Evolutionary conservation across 139 green algal genomes (phyloP).

Genomic region (Helicosporidium sp.): DNA sequence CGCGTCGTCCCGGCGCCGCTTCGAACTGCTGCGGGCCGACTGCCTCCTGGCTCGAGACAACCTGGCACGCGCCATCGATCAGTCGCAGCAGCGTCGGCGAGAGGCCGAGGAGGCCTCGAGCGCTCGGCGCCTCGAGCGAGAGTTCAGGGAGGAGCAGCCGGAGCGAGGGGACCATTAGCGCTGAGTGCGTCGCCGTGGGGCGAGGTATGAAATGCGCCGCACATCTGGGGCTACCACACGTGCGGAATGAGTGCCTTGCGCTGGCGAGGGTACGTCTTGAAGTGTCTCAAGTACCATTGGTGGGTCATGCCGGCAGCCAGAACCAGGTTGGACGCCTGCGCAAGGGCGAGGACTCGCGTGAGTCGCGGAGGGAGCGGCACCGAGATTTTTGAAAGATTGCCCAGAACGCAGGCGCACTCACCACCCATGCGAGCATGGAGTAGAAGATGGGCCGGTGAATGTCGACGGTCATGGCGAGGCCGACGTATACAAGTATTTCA

Average conservation of each 20-base stretch:
- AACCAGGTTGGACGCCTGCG: constrained; percentile 47
- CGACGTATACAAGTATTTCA: constrained; percentile 58
- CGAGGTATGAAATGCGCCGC: too few species aligned
- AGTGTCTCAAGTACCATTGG: constrained; percentile 35
- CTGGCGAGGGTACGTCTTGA: constrained; percentile 27
- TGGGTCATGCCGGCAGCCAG: constrained; percentile 39
- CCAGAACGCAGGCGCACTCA: constrained; percentile 3
- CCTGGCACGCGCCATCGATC: not conserved
- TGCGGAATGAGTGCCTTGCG: constrained; percentile 25
- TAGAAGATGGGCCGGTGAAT: not conserved
- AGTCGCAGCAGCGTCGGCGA: not conserved
- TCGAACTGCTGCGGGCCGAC: constrained; percentile 1
- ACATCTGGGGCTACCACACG: not conserved
- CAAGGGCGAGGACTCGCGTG: not conserved
- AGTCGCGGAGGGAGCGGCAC: not conserved
- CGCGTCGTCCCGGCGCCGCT: too few species aligned
- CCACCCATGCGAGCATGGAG: constrained; percentile 24
- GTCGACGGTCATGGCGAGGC: constrained; percentile 18
- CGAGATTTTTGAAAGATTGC: not conserved
- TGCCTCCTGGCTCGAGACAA: constrained; percentile 2
- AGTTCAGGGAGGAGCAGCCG: not conserved
- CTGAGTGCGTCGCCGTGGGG: not conserved
- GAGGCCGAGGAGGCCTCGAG: not conserved
- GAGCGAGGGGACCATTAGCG: not conserved
- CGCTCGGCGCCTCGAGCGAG: not conserved